A percentile compares a stretch with the other conserved stretches of the same genome.
Conservation (phyloP, 2,329 filamentous ascomycete species). For the Drechmeria coniospora region DNA sequence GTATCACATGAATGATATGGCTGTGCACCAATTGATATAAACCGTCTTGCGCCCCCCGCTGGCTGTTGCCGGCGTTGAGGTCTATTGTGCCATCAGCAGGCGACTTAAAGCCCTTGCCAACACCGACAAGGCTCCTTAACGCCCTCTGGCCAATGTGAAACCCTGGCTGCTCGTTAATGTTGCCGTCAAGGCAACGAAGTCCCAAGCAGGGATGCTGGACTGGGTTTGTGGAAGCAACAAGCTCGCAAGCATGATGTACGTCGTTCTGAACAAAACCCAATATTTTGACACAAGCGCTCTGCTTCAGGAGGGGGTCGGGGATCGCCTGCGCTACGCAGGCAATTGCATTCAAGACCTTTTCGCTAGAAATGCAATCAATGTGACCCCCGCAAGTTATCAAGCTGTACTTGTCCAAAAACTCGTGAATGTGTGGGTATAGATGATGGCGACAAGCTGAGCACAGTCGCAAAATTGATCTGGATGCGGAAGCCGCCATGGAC, state of each 20-base stretch:
- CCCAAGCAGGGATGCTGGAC: conserved; percentile 10
- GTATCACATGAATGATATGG: conserved; percentile 30
- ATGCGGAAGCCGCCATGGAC: conserved; percentile 49
- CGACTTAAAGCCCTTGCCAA: conserved; percentile 58
- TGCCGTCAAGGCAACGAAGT: conserved; percentile 12
- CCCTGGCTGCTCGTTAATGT: conserved; percentile 25
- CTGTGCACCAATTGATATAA: conserved; percentile 23
- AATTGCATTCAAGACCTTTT: conserved; percentile 59
- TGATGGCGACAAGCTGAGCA: conserved; percentile 61
- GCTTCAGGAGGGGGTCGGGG: conserved; percentile 37
- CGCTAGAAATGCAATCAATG: conserved; percentile 54
- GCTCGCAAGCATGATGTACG: conserved; percentile 13
- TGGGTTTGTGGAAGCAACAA: conserved; percentile 5
- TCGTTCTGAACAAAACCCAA: conserved; percentile 48
- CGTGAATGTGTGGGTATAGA: conserved; percentile 49
- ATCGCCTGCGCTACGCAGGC: conserved; percentile 62
- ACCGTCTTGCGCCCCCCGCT: conserved; percentile 2
- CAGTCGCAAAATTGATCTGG: conserved; percentile 57
- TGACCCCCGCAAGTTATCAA: conserved; percentile 36
- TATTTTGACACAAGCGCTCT: conserved; percentile 39
- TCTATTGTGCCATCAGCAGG: conserved; percentile 53
- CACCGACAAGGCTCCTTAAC: conserved; percentile 51
- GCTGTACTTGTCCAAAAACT: conserved; percentile 58
- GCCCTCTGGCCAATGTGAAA: conserved; percentile 37
- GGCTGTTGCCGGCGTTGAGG: conserved; percentile 34